Conservation (phyloP, 2,329 filamentous ascomycete species). For the Alternaria solani region DNA sequence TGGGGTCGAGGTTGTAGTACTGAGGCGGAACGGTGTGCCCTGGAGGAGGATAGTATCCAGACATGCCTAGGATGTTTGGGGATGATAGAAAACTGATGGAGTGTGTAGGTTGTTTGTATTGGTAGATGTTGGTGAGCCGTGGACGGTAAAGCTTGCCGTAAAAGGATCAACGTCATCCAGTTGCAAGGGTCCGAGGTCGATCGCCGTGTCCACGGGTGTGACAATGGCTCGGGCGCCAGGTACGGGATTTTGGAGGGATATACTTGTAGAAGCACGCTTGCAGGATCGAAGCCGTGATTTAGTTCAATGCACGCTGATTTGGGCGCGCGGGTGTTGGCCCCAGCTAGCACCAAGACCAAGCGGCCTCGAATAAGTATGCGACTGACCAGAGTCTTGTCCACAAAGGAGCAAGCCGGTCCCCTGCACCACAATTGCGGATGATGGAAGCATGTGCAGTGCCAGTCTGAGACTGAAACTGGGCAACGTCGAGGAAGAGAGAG, state of each 20-base stretch:
- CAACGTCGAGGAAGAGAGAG: conserved; percentile 38
- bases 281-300: conserved; percentile 28
- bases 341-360: conserved; percentile 46
- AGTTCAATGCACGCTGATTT: conserved; percentile 38
- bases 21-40: conserved; percentile 46
- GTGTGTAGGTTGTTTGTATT: conserved; percentile 25
- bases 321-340: conserved; percentile 42
- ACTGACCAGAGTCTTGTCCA: conserved; percentile 34
- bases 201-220: conserved; percentile 38
- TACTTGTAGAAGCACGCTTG: conserved; percentile 26
- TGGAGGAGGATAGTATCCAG: conserved; percentile 47
- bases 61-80: conserved; percentile 40
- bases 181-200: conserved; percentile 46
- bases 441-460: conserved; percentile 39
- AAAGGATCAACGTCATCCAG: conserved; percentile 51
- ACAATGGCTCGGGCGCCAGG: conserved; percentile 41
- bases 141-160: conserved; percentile 35
- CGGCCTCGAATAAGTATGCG: conserved; percentile 40
- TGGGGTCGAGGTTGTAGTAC: conserved; percentile 48
- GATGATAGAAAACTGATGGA: conserved; percentile 27
- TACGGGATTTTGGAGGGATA: conserved; percentile 32
- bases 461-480: conserved; percentile 49
- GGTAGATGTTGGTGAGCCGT: conserved; percentile 28
- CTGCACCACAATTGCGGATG: conserved; percentile 40
- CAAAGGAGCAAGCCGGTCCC: conserved; percentile 34